Conservation (phyloP, 2,329 filamentous ascomycete species). For the Rhynchosporium graminicola region DNA sequence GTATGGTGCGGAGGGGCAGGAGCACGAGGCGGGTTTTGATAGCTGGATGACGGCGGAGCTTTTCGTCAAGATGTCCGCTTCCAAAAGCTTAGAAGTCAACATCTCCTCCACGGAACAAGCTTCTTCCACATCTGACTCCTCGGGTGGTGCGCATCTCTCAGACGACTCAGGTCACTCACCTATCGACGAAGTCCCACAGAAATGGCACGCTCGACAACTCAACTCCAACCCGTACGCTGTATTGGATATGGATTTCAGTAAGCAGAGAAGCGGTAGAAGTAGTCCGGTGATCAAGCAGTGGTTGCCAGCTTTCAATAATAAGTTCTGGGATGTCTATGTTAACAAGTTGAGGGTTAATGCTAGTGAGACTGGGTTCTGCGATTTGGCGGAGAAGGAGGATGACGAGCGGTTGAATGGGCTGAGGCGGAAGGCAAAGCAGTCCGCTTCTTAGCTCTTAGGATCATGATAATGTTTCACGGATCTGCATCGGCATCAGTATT, state of each 20-base stretch:
- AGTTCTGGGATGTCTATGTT: constrained; percentile 38
- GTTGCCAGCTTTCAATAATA: constrained; percentile 26
- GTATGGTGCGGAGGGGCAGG: constrained; percentile 31
- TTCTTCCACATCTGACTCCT: not conserved
- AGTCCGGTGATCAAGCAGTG: constrained; percentile 20
- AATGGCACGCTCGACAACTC: constrained; percentile 23
- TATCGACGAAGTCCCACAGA: not conserved
- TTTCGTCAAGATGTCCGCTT: constrained; percentile 41
- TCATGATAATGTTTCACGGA: too few relatives aligned
- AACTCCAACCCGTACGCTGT: constrained; percentile 6
- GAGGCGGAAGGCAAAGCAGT: too few relatives aligned
- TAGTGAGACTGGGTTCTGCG: constrained; percentile 35
- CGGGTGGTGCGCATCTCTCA: constrained; percentile 1
- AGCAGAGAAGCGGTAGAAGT: not conserved
- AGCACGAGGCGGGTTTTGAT: constrained; percentile 63
- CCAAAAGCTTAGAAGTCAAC: not conserved
- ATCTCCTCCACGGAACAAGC: not conserved
- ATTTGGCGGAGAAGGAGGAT: constrained; percentile 24
- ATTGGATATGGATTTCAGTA: not conserved
- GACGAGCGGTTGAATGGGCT: constrained; percentile 13
- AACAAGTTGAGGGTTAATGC: constrained; percentile 42
- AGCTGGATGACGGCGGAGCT: constrained; percentile 51
- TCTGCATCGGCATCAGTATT: not conserved
- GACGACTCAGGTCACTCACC: not conserved
- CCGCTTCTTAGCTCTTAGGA: too few relatives aligned